A percentile compares a stretch with the other conserved stretches of the same genome.
These are phyloP conservation scores for Bidens hawaiensis DNA, from an alignment of 140 eudicot genomes.

Conservation along the genomic window DNA sequence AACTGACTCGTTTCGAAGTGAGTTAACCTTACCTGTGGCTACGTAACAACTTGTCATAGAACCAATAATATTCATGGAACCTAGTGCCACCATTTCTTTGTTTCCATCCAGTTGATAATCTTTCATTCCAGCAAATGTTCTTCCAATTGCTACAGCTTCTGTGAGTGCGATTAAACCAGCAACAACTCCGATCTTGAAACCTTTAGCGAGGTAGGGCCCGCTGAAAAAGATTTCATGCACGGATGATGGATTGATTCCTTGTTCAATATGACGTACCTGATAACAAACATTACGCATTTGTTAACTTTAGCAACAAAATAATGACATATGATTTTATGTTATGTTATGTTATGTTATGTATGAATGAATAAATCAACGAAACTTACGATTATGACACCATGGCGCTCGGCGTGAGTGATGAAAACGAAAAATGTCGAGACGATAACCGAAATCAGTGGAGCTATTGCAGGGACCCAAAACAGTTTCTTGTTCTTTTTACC, in stretches of 20 bases:
- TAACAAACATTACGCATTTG: not conserved
- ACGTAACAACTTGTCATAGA: conserved; percentile 67
- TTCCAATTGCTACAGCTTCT: conserved; percentile 76
- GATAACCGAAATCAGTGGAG: conserved; percentile 63
- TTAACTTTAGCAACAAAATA: not conserved
- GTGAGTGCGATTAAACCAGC: conserved; percentile 77
- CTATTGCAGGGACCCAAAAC: conserved; percentile 71
- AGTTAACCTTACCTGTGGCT: conserved; percentile 48
- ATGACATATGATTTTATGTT: too few relatives aligned
- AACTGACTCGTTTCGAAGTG: not conserved
- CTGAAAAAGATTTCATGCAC: conserved; percentile 36
- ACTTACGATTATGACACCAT: conserved; percentile 52
- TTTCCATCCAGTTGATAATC: conserved; percentile 68
- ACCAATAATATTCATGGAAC: conserved; percentile 71
- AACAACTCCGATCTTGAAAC: conserved; percentile 65
- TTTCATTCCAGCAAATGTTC: conserved; percentile 73
- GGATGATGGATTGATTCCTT: conserved; percentile 70
- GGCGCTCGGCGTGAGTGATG: conserved; percentile 45
- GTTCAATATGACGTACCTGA: conserved; percentile 50
- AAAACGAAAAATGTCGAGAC: conserved; percentile 53
- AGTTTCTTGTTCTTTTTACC: conserved; percentile 51
- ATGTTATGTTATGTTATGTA: too few relatives aligned
- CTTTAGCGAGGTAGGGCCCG: conserved; percentile 55
- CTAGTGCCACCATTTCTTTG: conserved; percentile 80
- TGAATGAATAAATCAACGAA: too few relatives aligned